Percentiles rank a stretch among this genome's conserved stretches.
Conservation (phyloP, 805 yeast genomes). For the Nakazawaea wyomingensis region DNA sequence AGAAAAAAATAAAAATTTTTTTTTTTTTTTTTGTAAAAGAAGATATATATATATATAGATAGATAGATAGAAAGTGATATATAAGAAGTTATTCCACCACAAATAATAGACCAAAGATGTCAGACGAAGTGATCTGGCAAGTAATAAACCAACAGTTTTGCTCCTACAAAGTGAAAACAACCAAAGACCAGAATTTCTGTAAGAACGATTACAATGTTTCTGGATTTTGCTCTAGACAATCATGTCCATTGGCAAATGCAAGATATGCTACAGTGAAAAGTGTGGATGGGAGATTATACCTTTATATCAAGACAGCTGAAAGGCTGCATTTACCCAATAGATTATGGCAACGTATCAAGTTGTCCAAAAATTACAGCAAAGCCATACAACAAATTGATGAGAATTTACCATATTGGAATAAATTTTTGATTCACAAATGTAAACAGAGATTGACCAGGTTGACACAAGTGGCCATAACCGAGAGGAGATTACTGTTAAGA, state of each 20-base stretch:
- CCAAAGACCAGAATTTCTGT: slow-evolving; percentile 87
- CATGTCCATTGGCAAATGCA: slow-evolving; percentile 94
- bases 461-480: slow-evolving; percentile 93
- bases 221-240: slow-evolving; percentile 86
- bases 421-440: slow-evolving; percentile 84
- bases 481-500: slow-evolving; percentile 84
- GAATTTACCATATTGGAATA: slow-evolving; percentile 87
- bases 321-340: slow-evolving; percentile 93
- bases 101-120: too few relatives aligned
- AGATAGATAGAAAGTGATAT: too few relatives aligned
- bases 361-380: slow-evolving; percentile 81
- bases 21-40: not conserved
- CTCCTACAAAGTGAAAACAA: slow-evolving; percentile 86
- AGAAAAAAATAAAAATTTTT: too few relatives aligned
- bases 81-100: too few relatives aligned
- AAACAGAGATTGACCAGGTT: slow-evolving; percentile 92
- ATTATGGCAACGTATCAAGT: slow-evolving; percentile 90
- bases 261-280: slow-evolving; percentile 83
- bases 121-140: slow-evolving; percentile 93
- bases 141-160: slow-evolving; percentile 94
- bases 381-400: slow-evolving; percentile 88
- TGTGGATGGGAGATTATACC: slow-evolving; percentile 71
- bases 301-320: slow-evolving; percentile 96
- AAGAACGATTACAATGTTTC: slow-evolving; percentile 93
- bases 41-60: not conserved